phyloP scores from a whole-genome alignment of 225 moss, liverwort and hornwort species.

The Marchantia paleacea region DNA sequence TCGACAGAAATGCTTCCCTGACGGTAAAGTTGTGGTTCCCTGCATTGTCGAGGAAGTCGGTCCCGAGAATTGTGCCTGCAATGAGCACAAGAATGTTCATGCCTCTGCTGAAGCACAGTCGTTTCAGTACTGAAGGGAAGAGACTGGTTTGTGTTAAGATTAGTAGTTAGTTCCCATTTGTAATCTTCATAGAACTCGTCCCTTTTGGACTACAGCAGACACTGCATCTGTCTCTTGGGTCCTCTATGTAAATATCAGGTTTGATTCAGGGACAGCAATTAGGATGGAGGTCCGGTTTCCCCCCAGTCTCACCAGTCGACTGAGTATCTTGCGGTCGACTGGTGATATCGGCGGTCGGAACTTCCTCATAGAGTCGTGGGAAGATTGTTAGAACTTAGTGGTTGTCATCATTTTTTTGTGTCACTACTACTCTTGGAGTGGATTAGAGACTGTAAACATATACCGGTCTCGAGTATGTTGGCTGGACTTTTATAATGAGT shows the following conservation, averaged over 20 bases:
- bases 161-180: neutral
- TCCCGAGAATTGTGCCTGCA: constrained; percentile 72
- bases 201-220: neutral
- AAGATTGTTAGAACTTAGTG: neutral
- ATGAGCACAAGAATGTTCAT: constrained; percentile 2
- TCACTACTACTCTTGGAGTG: neutral
- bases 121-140: neutral
- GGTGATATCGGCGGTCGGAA: too few relatives aligned
- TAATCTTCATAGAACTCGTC: neutral
- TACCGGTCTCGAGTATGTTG: too few relatives aligned
- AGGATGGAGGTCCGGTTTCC: too few relatives aligned
- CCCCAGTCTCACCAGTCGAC: too few relatives aligned
- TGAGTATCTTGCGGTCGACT: too few relatives aligned
- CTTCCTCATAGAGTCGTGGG: neutral
- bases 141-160: neutral
- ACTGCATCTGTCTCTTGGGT: neutral
- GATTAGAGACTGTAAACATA: neutral
- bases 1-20: constrained; percentile 49
- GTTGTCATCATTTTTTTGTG: neutral
- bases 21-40: constrained; percentile 54
- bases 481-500: too few relatives aligned
- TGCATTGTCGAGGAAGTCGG: constrained; percentile 81
- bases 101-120: neutral
- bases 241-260: neutral
- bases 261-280: too few relatives aligned